Evolutionary conservation across 208 protist genomes (phyloP).

Genomic region (Crithidia fasciculata): DNA sequence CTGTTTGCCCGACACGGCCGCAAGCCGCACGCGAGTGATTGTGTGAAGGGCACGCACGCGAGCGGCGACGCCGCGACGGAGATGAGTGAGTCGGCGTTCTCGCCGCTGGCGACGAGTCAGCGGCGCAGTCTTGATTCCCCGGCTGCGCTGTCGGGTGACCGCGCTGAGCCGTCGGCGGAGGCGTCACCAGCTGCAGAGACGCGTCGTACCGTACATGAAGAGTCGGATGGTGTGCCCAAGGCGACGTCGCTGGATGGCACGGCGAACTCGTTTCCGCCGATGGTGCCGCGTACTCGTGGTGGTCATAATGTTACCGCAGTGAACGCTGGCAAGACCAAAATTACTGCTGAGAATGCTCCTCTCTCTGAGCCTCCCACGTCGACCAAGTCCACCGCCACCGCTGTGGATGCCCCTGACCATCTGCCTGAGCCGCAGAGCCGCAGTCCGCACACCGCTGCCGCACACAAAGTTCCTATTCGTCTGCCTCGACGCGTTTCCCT

Average conservation of each 20-base stretch:
- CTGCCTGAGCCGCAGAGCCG: too few species aligned
- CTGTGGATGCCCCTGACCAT: too few species aligned
- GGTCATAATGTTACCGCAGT: too few species aligned
- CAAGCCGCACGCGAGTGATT: neutral
- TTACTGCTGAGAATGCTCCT: too few species aligned
- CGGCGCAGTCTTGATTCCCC: neutral
- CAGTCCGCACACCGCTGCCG: too few species aligned
- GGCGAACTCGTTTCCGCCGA: neutral
- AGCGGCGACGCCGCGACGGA: neutral
- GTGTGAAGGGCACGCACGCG: neutral
- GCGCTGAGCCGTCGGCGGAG: neutral
- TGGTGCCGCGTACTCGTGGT: slow-evolving; percentile 2
- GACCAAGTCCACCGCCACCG: neutral
- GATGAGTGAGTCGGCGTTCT: neutral
- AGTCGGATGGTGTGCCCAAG: neutral
- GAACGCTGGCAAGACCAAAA: too few species aligned
- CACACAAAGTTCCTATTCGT: too few species aligned
- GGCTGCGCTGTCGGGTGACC: neutral
- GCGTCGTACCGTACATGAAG: neutral
- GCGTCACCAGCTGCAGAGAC: neutral
- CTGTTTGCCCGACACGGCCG: slow-evolving; percentile 12
- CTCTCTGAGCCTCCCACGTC: neutral
- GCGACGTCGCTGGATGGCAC: neutral
- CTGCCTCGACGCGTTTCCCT: too few species aligned
- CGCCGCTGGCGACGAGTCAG: neutral